phyloP scores from a whole-genome alignment of 257 asterid species.

The Echium plantagineum region DNA sequence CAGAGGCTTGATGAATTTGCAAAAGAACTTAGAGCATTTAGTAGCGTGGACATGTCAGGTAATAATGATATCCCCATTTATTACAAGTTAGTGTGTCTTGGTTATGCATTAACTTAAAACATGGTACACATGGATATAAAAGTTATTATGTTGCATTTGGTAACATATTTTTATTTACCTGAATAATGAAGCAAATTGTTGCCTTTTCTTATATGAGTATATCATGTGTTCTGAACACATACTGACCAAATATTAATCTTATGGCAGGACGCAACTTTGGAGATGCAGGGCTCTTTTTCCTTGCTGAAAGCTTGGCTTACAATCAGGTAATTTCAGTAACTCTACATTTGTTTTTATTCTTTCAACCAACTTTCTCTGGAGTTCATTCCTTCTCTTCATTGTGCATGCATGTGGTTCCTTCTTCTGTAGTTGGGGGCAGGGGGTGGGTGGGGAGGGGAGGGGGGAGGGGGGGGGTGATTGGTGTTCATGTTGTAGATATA shows the following conservation, averaged over 20 bases:
- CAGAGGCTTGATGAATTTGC: constrained; percentile 85
- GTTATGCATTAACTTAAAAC: not conserved
- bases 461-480: not conserved
- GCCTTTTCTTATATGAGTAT: too few relatives aligned
- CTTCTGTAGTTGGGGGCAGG: not conserved
- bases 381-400: not conserved
- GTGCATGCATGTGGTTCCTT: not conserved
- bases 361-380: constrained; percentile 3
- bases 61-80: not conserved
- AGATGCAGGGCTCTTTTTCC: constrained; percentile 79
- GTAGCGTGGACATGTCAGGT: constrained; percentile 89
- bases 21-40: constrained; percentile 74
- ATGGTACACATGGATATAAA: not conserved
- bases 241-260: constrained; percentile 19
- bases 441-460: too few relatives aligned
- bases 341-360: not conserved
- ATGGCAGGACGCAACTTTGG: constrained; percentile 80
- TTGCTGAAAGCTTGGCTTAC: constrained; percentile 92
- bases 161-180: not conserved
- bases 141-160: not conserved
- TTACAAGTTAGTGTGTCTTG: not conserved
- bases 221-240: not conserved
- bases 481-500: too few relatives aligned
- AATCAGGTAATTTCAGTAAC: constrained; percentile 44
- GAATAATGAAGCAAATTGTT: too few relatives aligned